Evolutionary conservation across 441 rosid genomes (phyloP).

Genomic region (Kokia cookei): DNA sequence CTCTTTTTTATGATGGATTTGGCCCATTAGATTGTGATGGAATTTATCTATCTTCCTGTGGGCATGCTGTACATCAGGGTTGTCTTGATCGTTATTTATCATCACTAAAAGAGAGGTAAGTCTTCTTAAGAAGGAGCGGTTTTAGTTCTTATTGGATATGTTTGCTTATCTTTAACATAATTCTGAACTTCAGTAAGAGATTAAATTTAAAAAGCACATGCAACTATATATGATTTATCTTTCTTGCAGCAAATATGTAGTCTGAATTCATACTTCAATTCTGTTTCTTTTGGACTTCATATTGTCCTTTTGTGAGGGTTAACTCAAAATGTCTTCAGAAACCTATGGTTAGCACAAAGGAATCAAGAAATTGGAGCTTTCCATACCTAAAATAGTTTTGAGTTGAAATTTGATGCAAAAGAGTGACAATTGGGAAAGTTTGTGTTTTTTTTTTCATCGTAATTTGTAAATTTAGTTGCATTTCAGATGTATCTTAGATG

Average conservation of each 20-base stretch:
- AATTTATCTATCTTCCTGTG: constrained; percentile 84
- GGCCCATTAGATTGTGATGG: constrained; percentile 92
- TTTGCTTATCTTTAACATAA: neutral
- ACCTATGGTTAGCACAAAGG: neutral
- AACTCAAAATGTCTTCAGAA: neutral
- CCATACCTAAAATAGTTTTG: neutral
- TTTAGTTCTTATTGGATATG: neutral
- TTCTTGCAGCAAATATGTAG: neutral
- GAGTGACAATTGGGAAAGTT: neutral
- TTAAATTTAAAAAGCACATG: neutral
- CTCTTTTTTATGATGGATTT: constrained; percentile 51
- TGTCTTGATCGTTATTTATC: constrained; percentile 86
- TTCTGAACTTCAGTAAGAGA: neutral
- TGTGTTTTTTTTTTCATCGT: neutral
- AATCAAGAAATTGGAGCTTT: neutral
- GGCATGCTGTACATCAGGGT: constrained; percentile 95
- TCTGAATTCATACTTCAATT: neutral
- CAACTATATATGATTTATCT: neutral
- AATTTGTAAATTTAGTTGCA: neutral
- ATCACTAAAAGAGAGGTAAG: constrained; percentile 91
- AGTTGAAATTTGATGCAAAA: neutral
- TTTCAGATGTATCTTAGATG: neutral
- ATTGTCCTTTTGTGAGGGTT: neutral
- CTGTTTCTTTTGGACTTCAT: constrained; percentile 1
- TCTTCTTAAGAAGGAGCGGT: neutral